Evolutionary conservation across 2,329 filamentous ascomycete species (phyloP).

Genomic region (Huntiella omanensis): DNA sequence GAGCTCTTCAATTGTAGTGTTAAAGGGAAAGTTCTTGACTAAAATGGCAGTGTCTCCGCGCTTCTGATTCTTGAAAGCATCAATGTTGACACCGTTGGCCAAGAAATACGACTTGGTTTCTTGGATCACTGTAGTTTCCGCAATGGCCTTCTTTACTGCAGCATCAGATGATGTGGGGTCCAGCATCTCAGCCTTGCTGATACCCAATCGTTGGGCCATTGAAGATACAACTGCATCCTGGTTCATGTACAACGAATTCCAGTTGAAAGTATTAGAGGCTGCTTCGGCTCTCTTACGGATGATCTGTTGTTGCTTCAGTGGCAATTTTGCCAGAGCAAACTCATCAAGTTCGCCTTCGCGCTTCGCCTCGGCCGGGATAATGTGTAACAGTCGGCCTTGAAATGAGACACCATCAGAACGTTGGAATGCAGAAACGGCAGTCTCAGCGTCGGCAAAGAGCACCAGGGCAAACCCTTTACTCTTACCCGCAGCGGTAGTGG

Average conservation of each 20-base stretch:
- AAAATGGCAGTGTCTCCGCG: conserved; percentile 76
- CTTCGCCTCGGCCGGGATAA: conserved; percentile 69
- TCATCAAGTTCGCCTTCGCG: conserved; percentile 71
- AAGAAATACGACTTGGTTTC: conserved; percentile 87
- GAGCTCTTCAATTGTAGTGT: conserved; percentile 61
- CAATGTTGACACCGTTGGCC: conserved; percentile 73
- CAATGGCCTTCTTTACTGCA: conserved; percentile 88
- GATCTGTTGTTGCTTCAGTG: conserved; percentile 83
- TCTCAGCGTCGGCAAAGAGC: conserved; percentile 52
- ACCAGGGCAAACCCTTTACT: conserved; percentile 87
- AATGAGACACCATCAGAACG: conserved; percentile 70
- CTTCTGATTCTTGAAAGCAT: conserved; percentile 71
- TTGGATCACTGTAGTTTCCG: conserved; percentile 88
- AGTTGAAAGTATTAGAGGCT: conserved; percentile 66
- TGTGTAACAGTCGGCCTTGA: conserved; percentile 79
- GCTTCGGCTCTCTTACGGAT: conserved; percentile 73
- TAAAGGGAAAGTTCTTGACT: conserved; percentile 86
- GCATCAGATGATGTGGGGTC: conserved; percentile 93
- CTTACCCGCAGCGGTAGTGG: conserved; percentile 49
- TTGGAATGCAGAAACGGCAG: conserved; percentile 62
- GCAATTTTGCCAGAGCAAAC: conserved; percentile 73
- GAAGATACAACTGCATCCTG: conserved; percentile 88
- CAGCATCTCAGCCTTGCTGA: conserved; percentile 78
- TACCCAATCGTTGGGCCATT: conserved; percentile 66
- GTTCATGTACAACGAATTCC: conserved; percentile 99